Base-by-base conservation (phyloP, 2,329 filamentous ascomycete species). In the Trichoderma guizhouense region DNA sequence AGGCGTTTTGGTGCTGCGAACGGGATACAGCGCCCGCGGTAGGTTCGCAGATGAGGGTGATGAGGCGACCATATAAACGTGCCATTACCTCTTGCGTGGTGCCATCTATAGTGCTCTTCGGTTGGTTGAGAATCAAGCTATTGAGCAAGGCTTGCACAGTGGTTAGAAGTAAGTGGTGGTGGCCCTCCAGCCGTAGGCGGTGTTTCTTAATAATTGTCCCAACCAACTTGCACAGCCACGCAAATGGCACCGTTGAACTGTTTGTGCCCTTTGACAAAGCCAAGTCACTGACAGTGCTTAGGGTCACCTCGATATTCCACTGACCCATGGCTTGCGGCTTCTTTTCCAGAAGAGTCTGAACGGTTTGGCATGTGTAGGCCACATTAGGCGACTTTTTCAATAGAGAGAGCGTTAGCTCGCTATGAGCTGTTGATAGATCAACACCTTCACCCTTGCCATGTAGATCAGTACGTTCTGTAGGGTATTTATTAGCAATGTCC, bases 11-110 rank as follows among this genome's bases (percentile, higher is more conserved):
- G 68, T 83, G 82, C 76, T 82, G 82, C 2, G 80, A 78, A 7
- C 84, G 84, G 3, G 86, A 84, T 26, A 90, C 87, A 5, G 87
- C 85, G 0, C 86, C 87, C 1, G 84, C 86, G 30, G 85, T 87
- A 2, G 87, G 89, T 76, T 91, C 87, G 76, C 88, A 90, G 34
- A 90, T 83, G 24, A 90, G 81, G 2, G 88, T 90, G 18, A 90
- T 77, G 18, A 90, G 85, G 1, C 88, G 85, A 3, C 86, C 82
- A 76, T 86, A 90, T 2, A 83, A 80, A 57, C 84, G 83, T 3
- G 87, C 88, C 71, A 88, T 85, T 8, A 81, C 75, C 71, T 80
- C 78, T 4, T 85, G 81, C 74, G 79, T 43, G 73, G 79, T 67
- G 73, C 76, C 62, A 55, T 76, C 74, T 58, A 73, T 26, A 18